Base-by-base conservation (phyloP, 1,139 yeast genomes). In the Pichia sp. region DNA sequence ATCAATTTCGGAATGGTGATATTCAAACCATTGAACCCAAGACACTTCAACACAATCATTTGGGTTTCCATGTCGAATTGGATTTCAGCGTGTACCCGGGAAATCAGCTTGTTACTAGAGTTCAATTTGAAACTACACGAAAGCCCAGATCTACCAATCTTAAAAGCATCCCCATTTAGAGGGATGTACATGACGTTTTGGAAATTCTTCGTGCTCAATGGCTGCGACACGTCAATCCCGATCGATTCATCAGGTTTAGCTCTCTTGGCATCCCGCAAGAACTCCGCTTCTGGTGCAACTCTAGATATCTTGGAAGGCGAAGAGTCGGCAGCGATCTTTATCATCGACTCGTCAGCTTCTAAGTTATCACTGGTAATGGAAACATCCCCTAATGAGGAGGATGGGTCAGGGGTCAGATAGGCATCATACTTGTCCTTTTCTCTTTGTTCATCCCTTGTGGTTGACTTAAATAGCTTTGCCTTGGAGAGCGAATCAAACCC, bases 11-110 rank as follows among this genome's bases (percentile, higher is more conserved):
- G 92, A 49, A 87, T 77, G 10, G 79, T 75, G 40, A 87, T 77
- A 24, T 79, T 80, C 56, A 85, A 71, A 4, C 95, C 95, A 64
- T 87, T 87, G 72, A 81, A 78, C 1, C 95, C 95, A 57, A 81
- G 65, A 65, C 95, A 87, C 48, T 75, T 76, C 54, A 87, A 68
- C 6, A 68, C 62, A 67, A 73, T 53, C 62, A 58, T 27, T 24
- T 67, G 56, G 5, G 59, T 57, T 2, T 56, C 61, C 17, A 51
- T 29, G 14, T 54, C 51, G 14, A 68, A 75, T 16, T 68, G 64
- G 2, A 79, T 63, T 16, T 68, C 63, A 51, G 85, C 77, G 69
- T 89, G 96, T 24, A 78, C 75, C 55, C 96, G 78, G 8, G 95
- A 87, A 38, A 89, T 80, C 48, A 77, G 76, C 65, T 82, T 83